Evolutionary conservation across 202 grass and related monocot genomes (phyloP).

Genomic region (Musa balbisiana): DNA sequence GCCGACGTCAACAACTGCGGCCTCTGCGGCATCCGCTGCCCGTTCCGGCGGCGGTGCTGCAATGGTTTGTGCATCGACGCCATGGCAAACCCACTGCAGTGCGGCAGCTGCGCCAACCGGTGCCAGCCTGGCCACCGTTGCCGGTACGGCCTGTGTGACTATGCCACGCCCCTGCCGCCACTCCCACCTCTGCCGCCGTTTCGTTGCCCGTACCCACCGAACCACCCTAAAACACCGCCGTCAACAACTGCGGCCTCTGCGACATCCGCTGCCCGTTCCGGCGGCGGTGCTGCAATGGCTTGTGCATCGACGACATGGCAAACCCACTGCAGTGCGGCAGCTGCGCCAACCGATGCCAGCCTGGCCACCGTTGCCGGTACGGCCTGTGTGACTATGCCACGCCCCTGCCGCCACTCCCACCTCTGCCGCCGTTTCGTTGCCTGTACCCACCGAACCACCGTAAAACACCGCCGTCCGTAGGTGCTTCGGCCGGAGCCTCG

Average conservation of each 20-base stretch:
- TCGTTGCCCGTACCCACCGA: neutral
- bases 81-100: constrained; percentile 19
- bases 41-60: constrained; percentile 30
- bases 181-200: neutral
- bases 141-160: constrained; percentile 25
- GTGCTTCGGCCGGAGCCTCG: no score
- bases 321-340: constrained; percentile 26
- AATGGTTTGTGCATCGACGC: constrained; percentile 23
- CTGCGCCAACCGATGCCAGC: constrained; percentile 18
- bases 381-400: constrained; percentile 21
- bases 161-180: neutral
- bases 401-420: neutral
- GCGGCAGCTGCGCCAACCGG: constrained; percentile 21
- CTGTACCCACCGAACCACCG: neutral
- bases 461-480: neutral
- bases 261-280: constrained; percentile 26
- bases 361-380: constrained; percentile 12
- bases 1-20: constrained; percentile 33
- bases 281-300: constrained; percentile 26
- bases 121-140: constrained; percentile 20
- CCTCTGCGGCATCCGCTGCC: constrained; percentile 27
- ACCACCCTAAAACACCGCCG: neutral
- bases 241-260: constrained; percentile 35
- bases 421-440: neutral
- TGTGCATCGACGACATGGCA: constrained; percentile 25